These are phyloP conservation scores for Arabidopsis suecica DNA, from an alignment of 345 rosid genomes.

Conservation along the genomic window DNA sequence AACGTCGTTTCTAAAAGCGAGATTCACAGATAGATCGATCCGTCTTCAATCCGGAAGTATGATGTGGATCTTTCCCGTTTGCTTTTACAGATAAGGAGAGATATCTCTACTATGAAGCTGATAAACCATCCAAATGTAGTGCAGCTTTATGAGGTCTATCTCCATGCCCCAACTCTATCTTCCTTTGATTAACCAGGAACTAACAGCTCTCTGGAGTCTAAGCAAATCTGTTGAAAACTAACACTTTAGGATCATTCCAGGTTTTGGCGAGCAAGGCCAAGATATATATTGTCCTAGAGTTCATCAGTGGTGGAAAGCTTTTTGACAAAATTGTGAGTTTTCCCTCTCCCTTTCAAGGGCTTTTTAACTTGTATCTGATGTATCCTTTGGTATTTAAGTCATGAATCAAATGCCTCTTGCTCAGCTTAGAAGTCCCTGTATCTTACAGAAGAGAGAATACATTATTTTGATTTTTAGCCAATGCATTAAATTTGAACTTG, in stretches of 20 bases:
- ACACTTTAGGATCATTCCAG: constrained; percentile 41
- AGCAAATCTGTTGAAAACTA: background rate
- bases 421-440: background rate
- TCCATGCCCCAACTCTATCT: constrained; percentile 29
- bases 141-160: constrained; percentile 71
- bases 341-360: constrained; percentile 13
- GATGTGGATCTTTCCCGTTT: constrained; percentile 23
- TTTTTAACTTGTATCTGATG: constrained; percentile 16
- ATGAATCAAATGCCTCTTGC: constrained; percentile 9
- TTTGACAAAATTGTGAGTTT: constrained; percentile 74
- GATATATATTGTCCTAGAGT: constrained; percentile 68
- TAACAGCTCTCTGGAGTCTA: background rate
- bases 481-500: constrained; percentile 42
- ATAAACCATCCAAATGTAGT: constrained; percentile 93
- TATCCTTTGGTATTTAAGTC: background rate
- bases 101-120: constrained; percentile 78
- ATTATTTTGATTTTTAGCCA: background rate
- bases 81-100: constrained; percentile 72
- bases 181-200: background rate
- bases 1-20: constrained; percentile 1
- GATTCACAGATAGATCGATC: background rate
- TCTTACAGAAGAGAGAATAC: constrained; percentile 17
- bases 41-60: background rate
- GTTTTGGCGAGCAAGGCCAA: constrained; percentile 76
- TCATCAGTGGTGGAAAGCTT: constrained; percentile 67